Percentiles rank a stretch among this genome's conserved stretches.
phyloP scores from a whole-genome alignment of 2,329 filamentous ascomycete species.

The Lasiodiplodia citricola region DNA sequence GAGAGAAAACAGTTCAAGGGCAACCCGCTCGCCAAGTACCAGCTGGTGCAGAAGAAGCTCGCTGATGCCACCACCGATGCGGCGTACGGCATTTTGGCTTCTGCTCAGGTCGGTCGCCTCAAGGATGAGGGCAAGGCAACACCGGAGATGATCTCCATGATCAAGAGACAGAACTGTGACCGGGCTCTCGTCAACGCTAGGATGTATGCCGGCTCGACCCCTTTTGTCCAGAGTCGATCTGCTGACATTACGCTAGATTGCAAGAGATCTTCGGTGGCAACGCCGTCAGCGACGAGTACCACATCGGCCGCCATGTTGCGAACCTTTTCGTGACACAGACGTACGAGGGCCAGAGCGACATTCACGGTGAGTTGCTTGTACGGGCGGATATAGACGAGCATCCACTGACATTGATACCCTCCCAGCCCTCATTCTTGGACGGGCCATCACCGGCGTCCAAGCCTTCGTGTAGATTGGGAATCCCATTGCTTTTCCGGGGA shows the following conservation, averaged over 20 bases:
- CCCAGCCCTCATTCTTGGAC: slow-evolving; percentile 55
- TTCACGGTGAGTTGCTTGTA: slow-evolving; percentile 73
- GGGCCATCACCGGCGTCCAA: slow-evolving; percentile 70
- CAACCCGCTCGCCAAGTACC: slow-evolving; percentile 93
- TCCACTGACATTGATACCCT: not conserved
- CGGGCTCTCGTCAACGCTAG: slow-evolving; percentile 80
- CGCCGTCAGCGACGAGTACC: slow-evolving; percentile 96
- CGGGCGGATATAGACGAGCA: not conserved
- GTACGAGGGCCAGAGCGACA: slow-evolving; percentile 98
- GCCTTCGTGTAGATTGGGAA: slow-evolving; percentile 67
- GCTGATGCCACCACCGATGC: slow-evolving; percentile 91
- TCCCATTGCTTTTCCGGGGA: slow-evolving; percentile 14
- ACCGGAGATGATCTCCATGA: slow-evolving; percentile 96
- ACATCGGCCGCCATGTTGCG: slow-evolving; percentile 90
- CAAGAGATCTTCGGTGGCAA: slow-evolving; percentile 98
- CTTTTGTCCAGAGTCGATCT: not conserved
- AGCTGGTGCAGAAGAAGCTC: slow-evolving; percentile 97
- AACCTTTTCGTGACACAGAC: slow-evolving; percentile 98
- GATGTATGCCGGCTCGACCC: slow-evolving; percentile 49
- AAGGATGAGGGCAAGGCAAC: slow-evolving; percentile 89
- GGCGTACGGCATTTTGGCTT: slow-evolving; percentile 87
- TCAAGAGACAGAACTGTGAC: slow-evolving; percentile 98
- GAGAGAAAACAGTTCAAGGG: slow-evolving; percentile 96
- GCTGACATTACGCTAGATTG: slow-evolving; percentile 55
- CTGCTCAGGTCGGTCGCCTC: slow-evolving; percentile 86